phyloP scores from a whole-genome alignment of 139 green algal species.

The Pleodorina starrii region DNA sequence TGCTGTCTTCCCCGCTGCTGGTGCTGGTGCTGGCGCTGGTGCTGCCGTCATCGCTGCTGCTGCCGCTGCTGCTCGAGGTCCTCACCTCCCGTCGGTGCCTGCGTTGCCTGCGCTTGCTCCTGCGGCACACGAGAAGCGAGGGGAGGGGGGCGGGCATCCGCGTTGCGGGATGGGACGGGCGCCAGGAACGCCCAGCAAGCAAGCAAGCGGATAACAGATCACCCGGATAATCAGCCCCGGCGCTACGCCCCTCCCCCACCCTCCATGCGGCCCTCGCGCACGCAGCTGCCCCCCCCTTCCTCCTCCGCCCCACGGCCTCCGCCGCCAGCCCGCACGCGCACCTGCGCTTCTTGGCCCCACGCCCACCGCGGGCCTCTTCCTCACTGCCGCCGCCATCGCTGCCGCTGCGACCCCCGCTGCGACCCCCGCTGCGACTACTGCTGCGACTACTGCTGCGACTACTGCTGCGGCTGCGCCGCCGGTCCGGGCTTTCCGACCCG shows the following conservation, averaged over 20 bases:
- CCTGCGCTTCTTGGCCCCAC: neutral
- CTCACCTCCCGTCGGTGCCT: too few species aligned
- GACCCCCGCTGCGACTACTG: too few species aligned
- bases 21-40: neutral
- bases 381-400: neutral
- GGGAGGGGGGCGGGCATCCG: too few species aligned
- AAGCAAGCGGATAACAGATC: too few species aligned
- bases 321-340: neutral
- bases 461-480: neutral
- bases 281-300: too few species aligned
- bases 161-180: too few species aligned
- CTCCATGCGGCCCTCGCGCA: too few species aligned
- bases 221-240: too few species aligned
- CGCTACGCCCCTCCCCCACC: too few species aligned
- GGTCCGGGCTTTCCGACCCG: neutral
- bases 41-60: neutral
- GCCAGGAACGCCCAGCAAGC: too few species aligned
- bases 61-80: neutral
- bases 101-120: too few species aligned
- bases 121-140: too few species aligned
- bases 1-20: neutral
- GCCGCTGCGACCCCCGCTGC: neutral
- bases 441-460: neutral
- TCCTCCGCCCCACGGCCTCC: neutral
- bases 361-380: neutral